Base-by-base conservation (phyloP, 768 basidiomycete genomes). In the Chlorophyllum brunneum region DNA sequence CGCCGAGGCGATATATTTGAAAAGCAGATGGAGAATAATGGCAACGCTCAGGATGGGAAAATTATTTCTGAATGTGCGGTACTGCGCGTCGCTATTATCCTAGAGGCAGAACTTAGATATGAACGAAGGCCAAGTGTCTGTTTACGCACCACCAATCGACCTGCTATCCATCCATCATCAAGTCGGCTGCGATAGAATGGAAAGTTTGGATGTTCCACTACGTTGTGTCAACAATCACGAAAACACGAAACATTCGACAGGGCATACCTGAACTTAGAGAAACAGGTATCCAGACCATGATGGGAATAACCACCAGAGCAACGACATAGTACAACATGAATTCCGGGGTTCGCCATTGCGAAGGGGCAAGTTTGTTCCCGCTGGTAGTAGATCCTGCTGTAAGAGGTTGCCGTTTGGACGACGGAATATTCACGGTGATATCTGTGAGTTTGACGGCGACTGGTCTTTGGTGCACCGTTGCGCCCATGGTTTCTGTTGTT, bases 71-170 rank as follows among this genome's bases (percentile, higher is more conserved):
- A 99, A 97, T 2, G 83, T 79, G 22, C 87, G 86, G 64, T 94
- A 98, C 71, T 98, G 97, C 0, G 77, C 71, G 61, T 98, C 97
- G 56, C 90, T 92, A 62, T 87, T 90, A 67, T 99, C 97, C 95
- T 98, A 27, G 22, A 43, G 52, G 29, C 27, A 55, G 43, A 55
- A 22, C 45, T 55, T 29, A 51, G 49, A 29, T 38, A 40, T 5
- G 34, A 13, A 30, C 10, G 41, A 31, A 30, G 22, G 10, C 20
- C n/a, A 37, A 27, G 33, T 48, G 42, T 42, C 26, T 4, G 75
- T 88, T 70, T 61, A 26, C 55, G 8, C 42, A 95, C 95, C 10
- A 95, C 78, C 64, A 74, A 65, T 26, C 91, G 82, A 33, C 85
- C 88, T 57, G 85, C 81, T 16, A 98, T 65, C 94, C 95, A 98